Evolutionary conservation across 257 asterid species (phyloP).

Genomic region (Galeopsis tetrahit): DNA sequence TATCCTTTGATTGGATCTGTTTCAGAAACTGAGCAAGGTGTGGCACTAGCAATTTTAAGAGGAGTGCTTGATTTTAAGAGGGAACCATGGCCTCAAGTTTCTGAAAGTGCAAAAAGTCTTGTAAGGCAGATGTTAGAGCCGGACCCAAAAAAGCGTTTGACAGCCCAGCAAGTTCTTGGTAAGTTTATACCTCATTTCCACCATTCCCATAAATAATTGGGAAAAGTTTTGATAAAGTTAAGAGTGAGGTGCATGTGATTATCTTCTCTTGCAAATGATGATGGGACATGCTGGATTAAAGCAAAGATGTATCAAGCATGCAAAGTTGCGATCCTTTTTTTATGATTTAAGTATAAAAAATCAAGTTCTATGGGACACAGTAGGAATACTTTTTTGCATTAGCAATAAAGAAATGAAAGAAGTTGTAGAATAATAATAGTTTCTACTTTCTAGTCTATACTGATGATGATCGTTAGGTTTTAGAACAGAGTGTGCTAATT

Average conservation of each 20-base stretch:
- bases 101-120: conserved; percentile 86
- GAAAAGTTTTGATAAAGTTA: conserved; percentile 36
- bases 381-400: conserved; percentile 13
- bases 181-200: conserved; percentile 31
- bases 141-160: conserved; percentile 84
- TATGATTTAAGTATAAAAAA: conserved; percentile 28
- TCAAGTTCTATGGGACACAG: conserved; percentile 25
- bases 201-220: not conserved
- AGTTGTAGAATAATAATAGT: conserved; percentile 11
- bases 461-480: conserved; percentile 29
- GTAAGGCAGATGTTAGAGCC: conserved; percentile 94
- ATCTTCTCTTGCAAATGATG: conserved; percentile 43
- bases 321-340: conserved; percentile 22
- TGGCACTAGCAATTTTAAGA: conserved; percentile 86
- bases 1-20: conserved; percentile 18
- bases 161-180: conserved; percentile 98
- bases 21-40: conserved; percentile 96
- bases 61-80: conserved; percentile 88
- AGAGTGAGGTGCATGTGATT: conserved; percentile 40
- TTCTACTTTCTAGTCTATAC: conserved; percentile 14
- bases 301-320: conserved; percentile 40
- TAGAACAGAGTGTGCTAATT: not conserved
- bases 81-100: conserved; percentile 98
- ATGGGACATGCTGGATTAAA: conserved; percentile 43
- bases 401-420: conserved; percentile 29